Evolutionary conservation across 2,329 filamentous ascomycete genomes (phyloP).

Genomic region (Hymenoscyphus albidus): DNA sequence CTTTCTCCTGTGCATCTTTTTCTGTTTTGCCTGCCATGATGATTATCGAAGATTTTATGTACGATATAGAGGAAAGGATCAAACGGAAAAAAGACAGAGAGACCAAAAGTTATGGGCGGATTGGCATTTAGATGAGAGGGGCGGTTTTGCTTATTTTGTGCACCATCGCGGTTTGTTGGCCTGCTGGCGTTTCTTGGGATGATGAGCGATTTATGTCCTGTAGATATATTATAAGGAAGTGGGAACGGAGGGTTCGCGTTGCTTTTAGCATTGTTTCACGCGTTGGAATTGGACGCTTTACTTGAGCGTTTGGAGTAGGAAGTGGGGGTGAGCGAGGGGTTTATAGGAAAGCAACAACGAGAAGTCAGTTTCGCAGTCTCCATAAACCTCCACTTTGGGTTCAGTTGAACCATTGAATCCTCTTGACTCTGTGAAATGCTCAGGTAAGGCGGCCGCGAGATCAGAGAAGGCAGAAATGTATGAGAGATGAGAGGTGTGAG

Average conservation of each 20-base stretch:
- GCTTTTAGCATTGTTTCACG: constrained; percentile 4
- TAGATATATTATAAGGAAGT: constrained; percentile 3
- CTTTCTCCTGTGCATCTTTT: constrained; percentile 1
- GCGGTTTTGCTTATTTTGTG: constrained; percentile 1
- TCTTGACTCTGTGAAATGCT: not conserved
- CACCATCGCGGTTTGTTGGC: constrained; percentile 6
- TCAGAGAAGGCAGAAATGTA: no score
- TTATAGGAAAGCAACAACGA: not conserved
- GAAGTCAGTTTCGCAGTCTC: constrained; percentile 8
- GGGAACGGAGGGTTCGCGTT: not conserved
- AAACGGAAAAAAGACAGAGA: constrained; percentile 6
- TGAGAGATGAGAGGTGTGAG: not conserved
- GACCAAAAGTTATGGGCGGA: constrained; percentile 6
- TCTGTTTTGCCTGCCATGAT: not conserved
- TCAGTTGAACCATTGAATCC: not conserved
- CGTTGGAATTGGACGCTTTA: constrained; percentile 2
- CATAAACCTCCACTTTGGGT: constrained; percentile 1
- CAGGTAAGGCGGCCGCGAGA: no score
- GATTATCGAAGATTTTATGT: constrained; percentile 2
- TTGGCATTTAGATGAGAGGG: constrained; percentile 6
- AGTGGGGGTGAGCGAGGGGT: not conserved
- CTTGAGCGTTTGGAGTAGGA: not conserved
- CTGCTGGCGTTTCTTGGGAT: constrained; percentile 8
- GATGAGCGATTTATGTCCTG: constrained; percentile 6
- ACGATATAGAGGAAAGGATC: constrained; percentile 9